phyloP scores from a whole-genome alignment of 305 asterid species.

The Fraxinus baroniana region DNA sequence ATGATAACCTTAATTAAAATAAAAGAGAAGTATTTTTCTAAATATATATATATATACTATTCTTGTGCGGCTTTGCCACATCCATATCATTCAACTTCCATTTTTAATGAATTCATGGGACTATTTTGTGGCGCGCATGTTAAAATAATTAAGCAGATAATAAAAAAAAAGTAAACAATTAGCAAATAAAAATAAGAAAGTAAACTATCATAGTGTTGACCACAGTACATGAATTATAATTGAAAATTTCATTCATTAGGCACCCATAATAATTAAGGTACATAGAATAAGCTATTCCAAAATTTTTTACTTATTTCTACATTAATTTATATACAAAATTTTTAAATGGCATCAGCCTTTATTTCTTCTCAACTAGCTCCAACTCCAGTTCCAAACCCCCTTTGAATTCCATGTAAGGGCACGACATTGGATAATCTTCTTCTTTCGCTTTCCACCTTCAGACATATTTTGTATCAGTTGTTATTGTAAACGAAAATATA shows the following conservation, averaged over 20 bases:
- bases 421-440: slow-evolving; percentile 47
- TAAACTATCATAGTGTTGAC: background rate
- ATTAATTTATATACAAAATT: background rate
- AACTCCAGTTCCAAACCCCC: slow-evolving; percentile 30
- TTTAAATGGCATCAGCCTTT: background rate
- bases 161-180: background rate
- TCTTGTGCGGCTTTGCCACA: too few relatives aligned
- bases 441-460: slow-evolving; percentile 59
- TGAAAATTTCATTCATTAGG: background rate
- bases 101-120: background rate
- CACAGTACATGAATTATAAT: background rate
- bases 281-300: background rate
- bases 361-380: slow-evolving; percentile 3
- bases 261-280: background rate
- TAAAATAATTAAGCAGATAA: too few relatives aligned
- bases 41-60: too few relatives aligned
- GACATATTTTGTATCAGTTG: background rate
- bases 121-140: background rate
- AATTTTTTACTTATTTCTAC: background rate
- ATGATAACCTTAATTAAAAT: too few relatives aligned
- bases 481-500: background rate
- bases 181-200: background rate
- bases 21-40: too few relatives aligned
- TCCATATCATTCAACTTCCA: background rate
- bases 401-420: slow-evolving; percentile 39